Conservation (phyloP, 78 protist species). For the Cavenderia fasciculata region DNA sequence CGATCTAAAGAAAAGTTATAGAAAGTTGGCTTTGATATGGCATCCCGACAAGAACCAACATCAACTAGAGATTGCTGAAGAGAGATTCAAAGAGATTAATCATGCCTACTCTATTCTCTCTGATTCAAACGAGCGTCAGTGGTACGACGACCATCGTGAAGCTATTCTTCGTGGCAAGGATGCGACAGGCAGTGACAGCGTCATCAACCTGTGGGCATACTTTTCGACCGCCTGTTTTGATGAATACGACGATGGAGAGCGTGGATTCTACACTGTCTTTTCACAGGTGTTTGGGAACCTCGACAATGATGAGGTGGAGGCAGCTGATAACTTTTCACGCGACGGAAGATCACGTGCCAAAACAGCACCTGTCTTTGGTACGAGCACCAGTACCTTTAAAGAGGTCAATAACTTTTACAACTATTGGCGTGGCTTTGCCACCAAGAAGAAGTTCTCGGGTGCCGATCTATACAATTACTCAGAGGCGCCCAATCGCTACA, state of each 20-base stretch:
- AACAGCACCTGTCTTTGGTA: constrained; percentile 81
- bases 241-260: constrained; percentile 43
- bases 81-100: constrained; percentile 87
- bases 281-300: constrained; percentile 58
- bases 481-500: constrained; percentile 80
- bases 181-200: constrained; percentile 54
- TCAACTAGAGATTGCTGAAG: constrained; percentile 73
- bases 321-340: not conserved
- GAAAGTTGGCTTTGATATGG: constrained; percentile 83
- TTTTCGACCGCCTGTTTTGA: constrained; percentile 69
- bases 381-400: not conserved
- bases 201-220: constrained; percentile 82
- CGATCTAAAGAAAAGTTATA: constrained; percentile 84
- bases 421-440: constrained; percentile 79
- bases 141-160: constrained; percentile 87
- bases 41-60: constrained; percentile 91
- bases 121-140: constrained; percentile 86
- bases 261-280: constrained; percentile 79
- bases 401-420: constrained; percentile 79
- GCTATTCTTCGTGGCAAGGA: constrained; percentile 78
- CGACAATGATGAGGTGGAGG: constrained; percentile 66
- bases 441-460: constrained; percentile 70
- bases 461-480: constrained; percentile 81
- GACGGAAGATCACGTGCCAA: not conserved
- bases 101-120: constrained; percentile 78